Conservation (phyloP, 2,329 filamentous ascomycete species). For the Venturiaceae sp. region DNA sequence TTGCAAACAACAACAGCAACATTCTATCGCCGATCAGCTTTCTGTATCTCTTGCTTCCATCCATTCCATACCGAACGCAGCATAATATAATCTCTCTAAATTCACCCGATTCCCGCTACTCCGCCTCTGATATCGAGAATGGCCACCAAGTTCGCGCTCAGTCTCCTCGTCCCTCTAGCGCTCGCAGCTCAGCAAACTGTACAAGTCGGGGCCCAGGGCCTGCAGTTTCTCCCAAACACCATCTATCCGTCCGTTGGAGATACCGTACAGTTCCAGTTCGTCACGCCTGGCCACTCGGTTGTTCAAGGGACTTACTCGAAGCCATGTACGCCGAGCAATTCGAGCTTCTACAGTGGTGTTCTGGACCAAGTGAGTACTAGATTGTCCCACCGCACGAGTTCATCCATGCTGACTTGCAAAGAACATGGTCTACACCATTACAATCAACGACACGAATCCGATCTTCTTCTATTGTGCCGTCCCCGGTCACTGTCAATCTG, state of each 20-base stretch:
- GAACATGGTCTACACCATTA: constrained; percentile 5
- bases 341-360: constrained; percentile 25
- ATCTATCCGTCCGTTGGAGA: constrained; percentile 24
- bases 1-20: not conserved
- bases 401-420: not conserved
- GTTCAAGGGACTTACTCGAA: constrained; percentile 23
- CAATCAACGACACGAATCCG: constrained; percentile 23
- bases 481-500: constrained; percentile 24
- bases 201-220: constrained; percentile 3
- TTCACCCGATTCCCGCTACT: too few species aligned
- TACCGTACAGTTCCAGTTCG: constrained; percentile 27
- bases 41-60: too few species aligned
- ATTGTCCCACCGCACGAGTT: too few species aligned
- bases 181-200: not conserved
- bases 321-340: constrained; percentile 21
- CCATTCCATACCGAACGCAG: too few species aligned
- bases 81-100: too few species aligned
- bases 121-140: not conserved
- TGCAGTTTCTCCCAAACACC: constrained; percentile 24
- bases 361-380: not conserved
- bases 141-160: not conserved
- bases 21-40: not conserved
- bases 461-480: constrained; percentile 32
- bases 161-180: not conserved
- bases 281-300: constrained; percentile 28